Base-by-base conservation (phyloP, 2,329 filamentous ascomycete genomes). In the Colletotrichum sp. region DNA sequence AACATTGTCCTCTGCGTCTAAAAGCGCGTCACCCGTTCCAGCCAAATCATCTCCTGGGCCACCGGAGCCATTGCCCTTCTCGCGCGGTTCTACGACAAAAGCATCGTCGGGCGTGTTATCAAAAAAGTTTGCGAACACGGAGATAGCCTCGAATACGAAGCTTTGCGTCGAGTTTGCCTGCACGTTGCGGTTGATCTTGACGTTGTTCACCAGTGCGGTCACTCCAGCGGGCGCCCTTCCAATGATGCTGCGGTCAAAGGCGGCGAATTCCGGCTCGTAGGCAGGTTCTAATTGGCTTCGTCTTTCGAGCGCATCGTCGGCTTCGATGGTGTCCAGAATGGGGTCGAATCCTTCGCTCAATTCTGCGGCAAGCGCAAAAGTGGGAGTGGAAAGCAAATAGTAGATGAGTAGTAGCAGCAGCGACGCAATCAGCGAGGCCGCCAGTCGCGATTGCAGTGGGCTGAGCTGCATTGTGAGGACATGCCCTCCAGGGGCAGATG, bases 371-470 rank as follows among this genome's bases (percentile, higher is more conserved):
- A 93, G 89, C 62, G 92, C 93, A 78, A 93, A 89, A 69, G 88
- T 87, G 21, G 90, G 89, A 60, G 89, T 89, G 73, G 90, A 90
- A 49, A 94, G 87, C 30, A 91, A 84, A 73, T 94, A 85, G 81
- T 92, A 94, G 57, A 95, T 82, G 52, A 91, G 81, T 39, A 93
- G 80, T 36, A 95, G 83, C 67, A 94, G 81, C 34, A 91, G 84
- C 36, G 92, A 91, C 70, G 92, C 91, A 80, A 90, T 87, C 69
- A 94, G 82, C 73, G 93, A 94, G 80, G 93, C 92, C 82, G 91
- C 90, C 81, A 95, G 90, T 82, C 94, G 93, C 85, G 92, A 93
- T 87, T 95, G 94, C 79, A 95, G 87, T 81, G 90, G 92, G 83
- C 90, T 93, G 84, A 93, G 89, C 84, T 93, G 87, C 90, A 91